A percentile compares a stretch with the other conserved stretches of the same genome.
Conservation (phyloP, 2,329 filamentous ascomycete genomes). For the Thermoascus crustaceus region DNA sequence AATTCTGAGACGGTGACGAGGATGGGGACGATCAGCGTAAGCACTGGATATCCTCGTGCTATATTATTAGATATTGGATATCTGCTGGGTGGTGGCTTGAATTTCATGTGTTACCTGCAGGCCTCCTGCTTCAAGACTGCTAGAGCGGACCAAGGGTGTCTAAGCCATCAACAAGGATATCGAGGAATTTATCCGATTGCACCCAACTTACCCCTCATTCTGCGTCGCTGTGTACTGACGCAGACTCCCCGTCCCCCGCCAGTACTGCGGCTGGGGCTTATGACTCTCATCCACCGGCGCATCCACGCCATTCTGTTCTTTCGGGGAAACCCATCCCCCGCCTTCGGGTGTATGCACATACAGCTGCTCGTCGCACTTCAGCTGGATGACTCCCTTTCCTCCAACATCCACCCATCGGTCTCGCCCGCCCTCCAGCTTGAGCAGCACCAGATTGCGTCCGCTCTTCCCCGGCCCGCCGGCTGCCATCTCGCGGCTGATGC, state of each 20-base stretch:
- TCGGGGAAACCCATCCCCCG: slow-evolving; percentile 4
- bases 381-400: slow-evolving; percentile 3
- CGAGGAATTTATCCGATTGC: not conserved
- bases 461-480: slow-evolving; percentile 5
- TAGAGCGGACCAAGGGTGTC: no score
- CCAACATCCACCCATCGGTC: slow-evolving; percentile 5
- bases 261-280: slow-evolving; percentile 4
- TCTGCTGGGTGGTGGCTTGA: no score
- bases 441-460: slow-evolving; percentile 3
- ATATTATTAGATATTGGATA: no score
- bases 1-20: no score
- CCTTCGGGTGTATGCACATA: slow-evolving; percentile 4
- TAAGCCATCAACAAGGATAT: not conserved
- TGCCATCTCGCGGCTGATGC: slow-evolving; percentile 3
- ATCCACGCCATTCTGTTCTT: no score
- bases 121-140: no score
- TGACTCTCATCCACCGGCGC: not conserved
- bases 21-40: no score
- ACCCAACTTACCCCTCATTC: slow-evolving; percentile 1
- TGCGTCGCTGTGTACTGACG: slow-evolving; percentile 3
- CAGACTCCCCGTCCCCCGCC: slow-evolving; percentile 3
- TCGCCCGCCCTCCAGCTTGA: slow-evolving; percentile 2
- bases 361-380: slow-evolving; percentile 3
- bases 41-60: no score
- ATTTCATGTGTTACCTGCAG: no score